Evolutionary conservation across 2,329 filamentous ascomycete species (phyloP).

Genomic region (Pyricularia sp.): DNA sequence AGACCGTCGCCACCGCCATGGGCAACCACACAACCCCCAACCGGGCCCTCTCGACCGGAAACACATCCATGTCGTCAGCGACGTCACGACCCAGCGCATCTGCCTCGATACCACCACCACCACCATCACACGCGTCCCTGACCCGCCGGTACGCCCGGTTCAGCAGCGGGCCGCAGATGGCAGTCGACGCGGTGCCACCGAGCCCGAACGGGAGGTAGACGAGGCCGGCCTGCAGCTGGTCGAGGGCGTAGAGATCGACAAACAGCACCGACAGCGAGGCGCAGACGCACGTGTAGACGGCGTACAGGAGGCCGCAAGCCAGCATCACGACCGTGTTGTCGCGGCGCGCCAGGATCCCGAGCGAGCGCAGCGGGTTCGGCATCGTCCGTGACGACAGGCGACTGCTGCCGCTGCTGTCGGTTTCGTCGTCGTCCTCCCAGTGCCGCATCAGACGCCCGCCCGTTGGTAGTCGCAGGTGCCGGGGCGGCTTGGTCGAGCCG

Average conservation of each 20-base stretch:
- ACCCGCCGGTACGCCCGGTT: background rate
- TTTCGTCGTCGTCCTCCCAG: background rate
- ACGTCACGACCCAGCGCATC: background rate
- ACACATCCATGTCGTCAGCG: background rate
- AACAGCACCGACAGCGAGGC: background rate
- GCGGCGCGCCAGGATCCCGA: background rate
- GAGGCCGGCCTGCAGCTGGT: background rate
- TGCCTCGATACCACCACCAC: background rate
- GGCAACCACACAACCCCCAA: background rate
- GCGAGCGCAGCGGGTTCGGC: conserved; percentile 1
- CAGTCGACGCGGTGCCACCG: background rate
- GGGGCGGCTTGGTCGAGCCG: conserved; percentile 30
- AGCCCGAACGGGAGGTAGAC: background rate
- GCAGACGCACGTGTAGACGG: background rate
- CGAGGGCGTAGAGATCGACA: background rate
- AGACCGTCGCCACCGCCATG: background rate
- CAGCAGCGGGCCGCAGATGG: background rate
- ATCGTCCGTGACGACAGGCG: background rate
- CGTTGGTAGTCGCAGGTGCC: background rate
- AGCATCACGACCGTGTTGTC: background rate
- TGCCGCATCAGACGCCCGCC: background rate
- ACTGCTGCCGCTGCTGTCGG: too few relatives aligned
- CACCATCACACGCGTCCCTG: background rate
- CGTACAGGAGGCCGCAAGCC: background rate
- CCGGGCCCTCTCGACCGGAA: conserved; percentile 1